Conservation (phyloP, 1,284 basidiomycete genomes). For the Fistulina hepatica region DNA sequence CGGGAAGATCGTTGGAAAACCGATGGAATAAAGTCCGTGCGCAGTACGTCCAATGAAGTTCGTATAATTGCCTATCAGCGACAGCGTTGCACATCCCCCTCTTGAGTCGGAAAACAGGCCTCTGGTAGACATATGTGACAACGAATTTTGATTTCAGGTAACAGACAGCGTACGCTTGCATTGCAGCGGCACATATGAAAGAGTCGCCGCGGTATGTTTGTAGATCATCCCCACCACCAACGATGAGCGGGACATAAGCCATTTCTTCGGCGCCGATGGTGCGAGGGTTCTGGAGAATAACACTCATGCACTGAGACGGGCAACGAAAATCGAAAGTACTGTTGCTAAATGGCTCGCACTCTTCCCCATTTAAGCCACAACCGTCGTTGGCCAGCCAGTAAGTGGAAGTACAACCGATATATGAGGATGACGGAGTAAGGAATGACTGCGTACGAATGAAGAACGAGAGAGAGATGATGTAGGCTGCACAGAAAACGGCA, state of each 20-base stretch:
- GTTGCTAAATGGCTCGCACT: slow-evolving; percentile 59
- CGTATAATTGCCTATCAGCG: slow-evolving; percentile 62
- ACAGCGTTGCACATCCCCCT: slow-evolving; percentile 71
- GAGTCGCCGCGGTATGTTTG: slow-evolving; percentile 73
- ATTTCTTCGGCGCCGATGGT: slow-evolving; percentile 62
- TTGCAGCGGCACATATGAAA: slow-evolving; percentile 81
- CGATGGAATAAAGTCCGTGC: slow-evolving; percentile 59
- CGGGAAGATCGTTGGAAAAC: slow-evolving; percentile 72
- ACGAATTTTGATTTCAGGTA: slow-evolving; percentile 4
- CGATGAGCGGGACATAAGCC: slow-evolving; percentile 64
- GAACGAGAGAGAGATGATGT: slow-evolving; percentile 66
- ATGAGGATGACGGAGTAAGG: slow-evolving; percentile 49
- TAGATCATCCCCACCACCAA: slow-evolving; percentile 68
- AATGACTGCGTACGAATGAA: slow-evolving; percentile 65
- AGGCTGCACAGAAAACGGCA: slow-evolving; percentile 42
- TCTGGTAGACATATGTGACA: slow-evolving; percentile 28
- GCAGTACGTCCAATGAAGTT: slow-evolving; percentile 49
- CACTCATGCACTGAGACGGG: slow-evolving; percentile 59
- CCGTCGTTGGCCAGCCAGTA: slow-evolving; percentile 60
- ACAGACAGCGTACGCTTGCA: slow-evolving; percentile 52
- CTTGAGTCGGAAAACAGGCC: slow-evolving; percentile 52
- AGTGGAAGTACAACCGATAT: slow-evolving; percentile 56
- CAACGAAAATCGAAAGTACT: slow-evolving; percentile 68
- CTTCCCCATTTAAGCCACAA: slow-evolving; percentile 68
- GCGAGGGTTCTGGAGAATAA: slow-evolving; percentile 66